Percentiles rank a stretch among this genome's conserved stretches.
phyloP scores from a whole-genome alignment of 257 asterid genomes.

The Echites panduratus region DNA sequence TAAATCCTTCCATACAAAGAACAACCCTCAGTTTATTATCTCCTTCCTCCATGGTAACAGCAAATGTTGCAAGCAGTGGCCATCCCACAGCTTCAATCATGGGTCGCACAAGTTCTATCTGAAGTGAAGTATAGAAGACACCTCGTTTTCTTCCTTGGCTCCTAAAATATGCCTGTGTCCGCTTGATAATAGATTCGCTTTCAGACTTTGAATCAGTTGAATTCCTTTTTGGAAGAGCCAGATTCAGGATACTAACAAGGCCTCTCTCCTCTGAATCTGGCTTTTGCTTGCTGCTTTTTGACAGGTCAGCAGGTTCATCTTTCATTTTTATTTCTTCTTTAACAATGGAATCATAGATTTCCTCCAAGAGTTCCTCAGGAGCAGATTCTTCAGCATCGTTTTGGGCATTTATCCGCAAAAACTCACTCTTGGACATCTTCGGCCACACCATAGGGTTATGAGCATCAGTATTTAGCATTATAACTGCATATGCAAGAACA shows the following conservation, averaged over 20 bases:
- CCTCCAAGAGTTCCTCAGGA: constrained; percentile 88
- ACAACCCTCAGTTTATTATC: constrained; percentile 84
- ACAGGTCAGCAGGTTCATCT: constrained; percentile 61
- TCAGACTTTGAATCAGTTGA: constrained; percentile 73
- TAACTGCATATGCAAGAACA: constrained; percentile 98
- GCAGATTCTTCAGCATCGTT: constrained; percentile 94
- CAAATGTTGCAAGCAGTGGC: constrained; percentile 98
- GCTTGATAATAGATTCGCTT: constrained; percentile 77
- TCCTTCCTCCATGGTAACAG: constrained; percentile 98
- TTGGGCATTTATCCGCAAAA: constrained; percentile 65
- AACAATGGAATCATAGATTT: constrained; percentile 89
- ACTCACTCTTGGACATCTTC: constrained; percentile 95
- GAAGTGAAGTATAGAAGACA: constrained; percentile 81
- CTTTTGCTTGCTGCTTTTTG: constrained; percentile 70
- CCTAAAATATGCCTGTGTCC: constrained; percentile 75
- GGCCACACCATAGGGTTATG: constrained; percentile 99
- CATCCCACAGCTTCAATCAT: constrained; percentile 98
- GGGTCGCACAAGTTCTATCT: constrained; percentile 85
- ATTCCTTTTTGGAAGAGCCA: constrained; percentile 83
- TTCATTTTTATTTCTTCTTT: constrained; percentile 95
- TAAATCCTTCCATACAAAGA: constrained; percentile 98
- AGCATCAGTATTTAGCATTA: constrained; percentile 98
- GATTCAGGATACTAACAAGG: constrained; percentile 84
- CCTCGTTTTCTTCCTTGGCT: constrained; percentile 84
- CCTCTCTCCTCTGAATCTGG: constrained; percentile 75